Base-by-base conservation (phyloP, 257 asterid genomes). In the Solanum boliviense region DNA sequence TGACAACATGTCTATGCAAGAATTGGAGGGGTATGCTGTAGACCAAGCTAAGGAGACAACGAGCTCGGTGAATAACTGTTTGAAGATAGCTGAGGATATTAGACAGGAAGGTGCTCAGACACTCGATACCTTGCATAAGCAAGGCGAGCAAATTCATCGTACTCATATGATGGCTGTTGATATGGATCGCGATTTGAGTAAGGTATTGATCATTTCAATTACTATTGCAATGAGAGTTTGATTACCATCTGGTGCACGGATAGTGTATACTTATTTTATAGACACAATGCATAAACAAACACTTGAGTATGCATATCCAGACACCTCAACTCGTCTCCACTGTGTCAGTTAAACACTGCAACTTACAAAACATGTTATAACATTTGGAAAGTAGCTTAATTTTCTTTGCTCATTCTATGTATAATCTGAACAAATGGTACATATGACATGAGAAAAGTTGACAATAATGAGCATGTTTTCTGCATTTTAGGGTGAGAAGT, bases 141-240 rank as follows among this genome's bases (percentile, higher is more conserved):
- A 97, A 87, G 99, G 99, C 0, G 99, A 97, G 87, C 99, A 97
- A 72, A 97, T 97, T 25, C 94, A 95, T 60, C 91, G 99, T 71
- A 97, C 99, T 5, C 99, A 97, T 83, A 89, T 91, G 89, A 96
- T 94, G 99, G 98, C 99, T 58, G 98, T 91, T 7, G 95, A 95
- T 56, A 96, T 96, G 96, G 99, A 97, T 31, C 88, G 88, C 1
- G 99, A 97, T 89, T 89, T 97, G 90, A 93, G 94, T 91, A 94
- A 93, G 98, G 99, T 94, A 72, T 7, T 6, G 41, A 75, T 23
- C 27, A 39, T 39, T 75, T 46, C 85, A 44, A 65, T 68, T 20
- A 31, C 44, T 81, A 44, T 76, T 65, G 44, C 44, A 44, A 44
- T 44, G 2, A 21, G 38, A 35, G 52, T 85, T 65, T 1, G 1